phyloP scores from a whole-genome alignment of 495 filamentous ascomycete species.

The Margaritispora aquatica region DNA sequence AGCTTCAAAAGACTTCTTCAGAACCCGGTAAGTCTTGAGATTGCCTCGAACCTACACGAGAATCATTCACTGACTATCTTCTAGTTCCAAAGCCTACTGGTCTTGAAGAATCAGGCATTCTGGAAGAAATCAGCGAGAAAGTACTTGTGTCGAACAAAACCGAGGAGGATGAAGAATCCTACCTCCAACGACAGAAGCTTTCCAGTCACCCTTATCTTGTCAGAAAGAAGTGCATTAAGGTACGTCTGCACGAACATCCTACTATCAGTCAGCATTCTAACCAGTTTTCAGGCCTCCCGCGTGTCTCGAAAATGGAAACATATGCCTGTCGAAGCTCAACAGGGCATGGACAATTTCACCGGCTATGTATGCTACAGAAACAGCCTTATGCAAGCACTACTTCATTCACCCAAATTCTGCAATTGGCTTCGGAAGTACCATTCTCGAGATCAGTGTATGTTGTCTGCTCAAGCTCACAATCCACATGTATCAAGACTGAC shows the following conservation, averaged over 20 bases:
- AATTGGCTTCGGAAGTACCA: slow-evolving; percentile 25
- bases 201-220: neutral
- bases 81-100: neutral
- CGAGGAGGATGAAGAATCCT: neutral
- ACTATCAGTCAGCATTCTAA: neutral
- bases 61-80: neutral
- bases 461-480: neutral
- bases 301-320: neutral
- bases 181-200: neutral
- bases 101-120: slow-evolving; percentile 5
- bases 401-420: slow-evolving; percentile 35
- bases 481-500: neutral
- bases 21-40: neutral
- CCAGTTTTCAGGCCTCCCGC: neutral
- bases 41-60: too few relatives aligned
- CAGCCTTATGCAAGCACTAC: slow-evolving; percentile 31
- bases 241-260: neutral
- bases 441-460: neutral
- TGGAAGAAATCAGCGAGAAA: neutral
- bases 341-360: slow-evolving; percentile 18
- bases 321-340: slow-evolving; percentile 11
- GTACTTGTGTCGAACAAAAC: neutral
- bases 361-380: slow-evolving; percentile 37
- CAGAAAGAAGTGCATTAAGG: neutral
- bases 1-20: neutral